phyloP scores from a whole-genome alignment of 768 basidiomycete genomes.

The Lactifluus volemus region DNA sequence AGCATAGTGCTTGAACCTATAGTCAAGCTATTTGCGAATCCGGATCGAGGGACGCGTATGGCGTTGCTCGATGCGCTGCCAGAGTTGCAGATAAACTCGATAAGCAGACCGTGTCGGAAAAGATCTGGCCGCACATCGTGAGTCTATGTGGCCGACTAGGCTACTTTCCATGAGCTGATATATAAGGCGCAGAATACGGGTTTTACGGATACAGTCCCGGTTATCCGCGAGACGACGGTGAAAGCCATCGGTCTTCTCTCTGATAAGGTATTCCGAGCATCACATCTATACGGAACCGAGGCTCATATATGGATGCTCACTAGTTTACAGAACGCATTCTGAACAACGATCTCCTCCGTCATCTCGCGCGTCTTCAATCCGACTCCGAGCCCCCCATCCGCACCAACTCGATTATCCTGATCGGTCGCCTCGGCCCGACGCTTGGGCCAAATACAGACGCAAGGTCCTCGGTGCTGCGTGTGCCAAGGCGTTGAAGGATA shows the following conservation, averaged over 20 bases:
- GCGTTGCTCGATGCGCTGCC: slow-evolving; percentile 80
- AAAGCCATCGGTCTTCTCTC: slow-evolving; percentile 79
- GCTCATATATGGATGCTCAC: background rate
- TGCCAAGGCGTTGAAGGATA: slow-evolving; percentile 78
- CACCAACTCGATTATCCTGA: slow-evolving; percentile 94
- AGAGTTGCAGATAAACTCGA: slow-evolving; percentile 85
- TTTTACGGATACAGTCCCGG: slow-evolving; percentile 87
- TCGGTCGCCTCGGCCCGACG: slow-evolving; percentile 81
- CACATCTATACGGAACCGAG: background rate
- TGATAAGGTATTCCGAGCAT: slow-evolving; percentile 53
- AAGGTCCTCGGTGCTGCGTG: slow-evolving; percentile 98
- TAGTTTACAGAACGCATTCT: slow-evolving; percentile 86
- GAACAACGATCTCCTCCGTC: slow-evolving; percentile 92
- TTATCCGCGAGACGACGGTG: slow-evolving; percentile 91
- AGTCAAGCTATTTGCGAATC: slow-evolving; percentile 75
- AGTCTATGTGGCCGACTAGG: slow-evolving; percentile 21
- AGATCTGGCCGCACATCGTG: slow-evolving; percentile 90
- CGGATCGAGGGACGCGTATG: slow-evolving; percentile 92
- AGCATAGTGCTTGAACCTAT: slow-evolving; percentile 66
- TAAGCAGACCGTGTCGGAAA: slow-evolving; percentile 74
- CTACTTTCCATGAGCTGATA: background rate
- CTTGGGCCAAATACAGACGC: slow-evolving; percentile 80
- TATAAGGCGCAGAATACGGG: slow-evolving; percentile 71
- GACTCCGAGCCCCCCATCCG: slow-evolving; percentile 93
- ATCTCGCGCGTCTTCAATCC: slow-evolving; percentile 86